Evolutionary conservation across 2,329 filamentous ascomycete genomes (phyloP).

Genomic region (Pestalotiopsis fici): DNA sequence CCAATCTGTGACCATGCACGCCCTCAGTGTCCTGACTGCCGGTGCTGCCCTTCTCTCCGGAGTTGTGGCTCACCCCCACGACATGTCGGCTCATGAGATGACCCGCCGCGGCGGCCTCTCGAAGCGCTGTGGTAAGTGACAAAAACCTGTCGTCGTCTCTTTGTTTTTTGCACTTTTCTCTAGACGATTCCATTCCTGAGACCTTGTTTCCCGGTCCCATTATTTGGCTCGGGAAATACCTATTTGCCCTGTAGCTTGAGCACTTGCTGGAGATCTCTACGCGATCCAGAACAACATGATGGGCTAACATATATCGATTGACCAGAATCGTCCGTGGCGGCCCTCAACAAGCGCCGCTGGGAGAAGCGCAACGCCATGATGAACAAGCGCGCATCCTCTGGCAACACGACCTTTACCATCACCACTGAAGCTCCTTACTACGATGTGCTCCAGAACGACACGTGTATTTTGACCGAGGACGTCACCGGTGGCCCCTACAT

Average conservation of each 20-base stretch:
- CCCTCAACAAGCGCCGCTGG: constrained; percentile 21
- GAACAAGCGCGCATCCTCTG: constrained; percentile 14
- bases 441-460: constrained; percentile 41
- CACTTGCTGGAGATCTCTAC: too few relatives aligned
- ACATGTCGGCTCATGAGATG: constrained; percentile 16
- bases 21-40: not conserved
- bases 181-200: too few relatives aligned
- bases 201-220: too few relatives aligned
- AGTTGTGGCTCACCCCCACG: constrained; percentile 15
- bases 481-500: constrained; percentile 46
- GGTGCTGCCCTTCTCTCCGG: constrained; percentile 14
- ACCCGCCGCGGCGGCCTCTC: constrained; percentile 18
- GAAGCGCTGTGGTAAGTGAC: constrained; percentile 25
- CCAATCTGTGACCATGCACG: not conserved
- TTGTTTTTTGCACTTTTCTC: too few relatives aligned
- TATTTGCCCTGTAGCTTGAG: too few relatives aligned
- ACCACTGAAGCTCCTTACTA: constrained; percentile 22
- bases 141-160: too few relatives aligned
- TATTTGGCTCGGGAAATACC: too few relatives aligned
- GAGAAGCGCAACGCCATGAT: constrained; percentile 13
- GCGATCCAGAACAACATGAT: too few relatives aligned
- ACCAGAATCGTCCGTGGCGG: constrained; percentile 17
- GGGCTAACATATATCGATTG: too few relatives aligned
- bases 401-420: constrained; percentile 20
- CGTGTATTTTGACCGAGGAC: constrained; percentile 42